A percentile compares a stretch with the other conserved stretches of the same genome.
Evolutionary conservation across 306 rosid species (phyloP).

Genomic region (Glycine tomentella): DNA sequence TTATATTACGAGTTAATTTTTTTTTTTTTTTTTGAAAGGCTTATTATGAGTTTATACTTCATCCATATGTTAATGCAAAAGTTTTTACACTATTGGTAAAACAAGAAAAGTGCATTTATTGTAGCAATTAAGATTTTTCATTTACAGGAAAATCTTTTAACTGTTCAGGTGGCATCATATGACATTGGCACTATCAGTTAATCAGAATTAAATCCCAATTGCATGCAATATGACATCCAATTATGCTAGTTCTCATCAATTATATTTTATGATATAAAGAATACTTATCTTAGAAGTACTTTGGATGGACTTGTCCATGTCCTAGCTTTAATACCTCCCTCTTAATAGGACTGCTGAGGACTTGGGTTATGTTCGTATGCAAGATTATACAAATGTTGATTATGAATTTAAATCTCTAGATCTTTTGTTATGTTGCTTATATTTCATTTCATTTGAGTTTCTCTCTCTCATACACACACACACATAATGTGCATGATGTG

Average conservation of each 20-base stretch:
- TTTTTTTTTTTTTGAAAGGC: no score
- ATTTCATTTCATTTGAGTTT: background rate
- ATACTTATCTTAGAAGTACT: background rate
- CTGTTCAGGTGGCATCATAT: constrained; percentile 5
- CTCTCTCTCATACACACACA: background rate
- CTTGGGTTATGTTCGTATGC: background rate
- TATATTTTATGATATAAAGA: constrained; percentile 5
- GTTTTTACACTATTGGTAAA: background rate
- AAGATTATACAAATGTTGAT: background rate
- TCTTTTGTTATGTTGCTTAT: background rate
- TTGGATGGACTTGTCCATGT: background rate
- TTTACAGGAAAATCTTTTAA: background rate
- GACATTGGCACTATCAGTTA: background rate
- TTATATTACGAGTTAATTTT: background rate
- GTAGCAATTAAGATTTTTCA: background rate
- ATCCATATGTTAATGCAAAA: background rate
- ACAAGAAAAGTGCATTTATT: background rate
- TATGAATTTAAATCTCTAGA: background rate
- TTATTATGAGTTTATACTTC: background rate
- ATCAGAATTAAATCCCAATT: constrained; percentile 4
- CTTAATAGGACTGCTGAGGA: background rate
- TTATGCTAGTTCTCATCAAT: background rate
- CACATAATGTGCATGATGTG: no score
- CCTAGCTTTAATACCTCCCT: constrained; percentile 13
- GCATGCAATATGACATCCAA: constrained; percentile 14